Evolutionary conservation across 495 filamentous ascomycete species (phyloP).

Genomic region (Talaromyces ruber): DNA sequence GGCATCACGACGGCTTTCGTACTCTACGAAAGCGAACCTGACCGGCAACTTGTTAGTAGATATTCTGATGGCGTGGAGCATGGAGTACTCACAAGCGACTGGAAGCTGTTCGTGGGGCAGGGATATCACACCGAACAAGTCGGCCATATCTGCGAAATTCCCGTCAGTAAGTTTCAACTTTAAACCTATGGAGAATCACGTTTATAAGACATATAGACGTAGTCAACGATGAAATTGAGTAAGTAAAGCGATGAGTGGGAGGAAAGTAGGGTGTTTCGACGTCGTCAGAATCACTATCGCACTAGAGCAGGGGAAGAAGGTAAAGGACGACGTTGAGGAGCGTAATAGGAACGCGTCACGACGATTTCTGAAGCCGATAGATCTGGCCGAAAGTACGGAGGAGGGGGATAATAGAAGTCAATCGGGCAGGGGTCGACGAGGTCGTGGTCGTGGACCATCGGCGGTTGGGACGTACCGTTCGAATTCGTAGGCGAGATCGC

Average conservation of each 20-base stretch:
- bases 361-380: slow-evolving; percentile 3
- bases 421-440: slow-evolving; percentile 40
- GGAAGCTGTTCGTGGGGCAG: slow-evolving; percentile 83
- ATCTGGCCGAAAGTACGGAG: slow-evolving; percentile 4
- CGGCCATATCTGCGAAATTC: slow-evolving; percentile 73
- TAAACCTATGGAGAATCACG: not conserved
- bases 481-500: slow-evolving; percentile 99
- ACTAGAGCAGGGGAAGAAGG: not conserved
- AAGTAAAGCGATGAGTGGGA: slow-evolving; percentile 3
- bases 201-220: slow-evolving; percentile 12
- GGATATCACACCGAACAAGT: slow-evolving; percentile 97
- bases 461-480: slow-evolving; percentile 79
- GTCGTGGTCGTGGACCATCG: slow-evolving; percentile 37
- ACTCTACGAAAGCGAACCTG: slow-evolving; percentile 98
- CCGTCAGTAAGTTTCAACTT: not conserved
- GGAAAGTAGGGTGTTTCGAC: slow-evolving; percentile 3
- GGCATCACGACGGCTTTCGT: slow-evolving; percentile 96
- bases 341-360: not conserved
- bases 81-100: slow-evolving; percentile 73
- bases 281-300: slow-evolving; percentile 5
- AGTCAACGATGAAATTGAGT: slow-evolving; percentile 5
- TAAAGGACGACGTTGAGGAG: slow-evolving; percentile 1
- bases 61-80: not conserved
- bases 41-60: not conserved
- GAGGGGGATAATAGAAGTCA: not conserved